phyloP scores from a whole-genome alignment of 2,329 filamentous ascomycete species.

The Monosporascus sp. region DNA sequence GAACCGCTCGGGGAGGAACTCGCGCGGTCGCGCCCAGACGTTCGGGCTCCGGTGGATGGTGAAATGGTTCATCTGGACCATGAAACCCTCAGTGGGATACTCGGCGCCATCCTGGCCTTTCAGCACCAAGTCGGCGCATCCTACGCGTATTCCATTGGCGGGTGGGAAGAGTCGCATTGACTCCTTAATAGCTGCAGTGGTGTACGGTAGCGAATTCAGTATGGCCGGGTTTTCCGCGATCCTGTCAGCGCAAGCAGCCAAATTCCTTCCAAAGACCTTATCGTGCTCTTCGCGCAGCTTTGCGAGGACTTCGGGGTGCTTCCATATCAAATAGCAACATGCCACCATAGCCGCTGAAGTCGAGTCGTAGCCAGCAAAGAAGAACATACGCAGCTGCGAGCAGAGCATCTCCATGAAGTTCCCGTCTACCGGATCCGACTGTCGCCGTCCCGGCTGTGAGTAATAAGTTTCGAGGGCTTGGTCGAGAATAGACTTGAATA shows the following conservation, averaged over 20 bases:
- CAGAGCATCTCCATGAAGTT: slow-evolving; percentile 24
- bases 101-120: slow-evolving; percentile 36
- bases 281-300: slow-evolving; percentile 41
- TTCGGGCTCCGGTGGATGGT: slow-evolving; percentile 33
- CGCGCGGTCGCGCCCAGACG: slow-evolving; percentile 37
- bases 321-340: slow-evolving; percentile 24
- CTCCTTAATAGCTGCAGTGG: slow-evolving; percentile 51
- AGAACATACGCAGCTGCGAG: slow-evolving; percentile 30
- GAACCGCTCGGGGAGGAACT: slow-evolving; percentile 46
- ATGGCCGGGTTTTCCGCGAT: slow-evolving; percentile 38
- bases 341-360: slow-evolving; percentile 29
- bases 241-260: slow-evolving; percentile 31
- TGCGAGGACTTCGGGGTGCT: slow-evolving; percentile 23
- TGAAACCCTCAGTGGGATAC: slow-evolving; percentile 39
- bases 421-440: slow-evolving; percentile 14
- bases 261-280: slow-evolving; percentile 40
- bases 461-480: slow-evolving; percentile 27
- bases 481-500: slow-evolving; percentile 27
- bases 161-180: slow-evolving; percentile 48
- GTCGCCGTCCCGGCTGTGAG: slow-evolving; percentile 16
- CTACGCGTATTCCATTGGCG: slow-evolving; percentile 38
- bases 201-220: slow-evolving; percentile 48
- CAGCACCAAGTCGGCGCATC: slow-evolving; percentile 32
- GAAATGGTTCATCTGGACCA: slow-evolving; percentile 36
- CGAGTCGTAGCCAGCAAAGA: slow-evolving; percentile 36